Base-by-base conservation (phyloP, 192 early-diverging fungal genomes). In the Endogone sp. region DNA sequence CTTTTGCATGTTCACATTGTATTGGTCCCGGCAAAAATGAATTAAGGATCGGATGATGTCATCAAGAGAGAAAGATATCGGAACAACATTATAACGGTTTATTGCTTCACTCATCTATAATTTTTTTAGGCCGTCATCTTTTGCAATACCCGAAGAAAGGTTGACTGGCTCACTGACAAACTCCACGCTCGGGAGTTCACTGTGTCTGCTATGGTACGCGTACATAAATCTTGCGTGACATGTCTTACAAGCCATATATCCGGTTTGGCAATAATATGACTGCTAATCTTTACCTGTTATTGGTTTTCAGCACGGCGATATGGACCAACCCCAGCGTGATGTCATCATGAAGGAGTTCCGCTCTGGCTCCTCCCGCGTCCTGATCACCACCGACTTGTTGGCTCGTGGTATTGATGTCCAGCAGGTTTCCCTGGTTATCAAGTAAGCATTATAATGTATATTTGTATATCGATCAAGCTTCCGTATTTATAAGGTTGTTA, bases 391-490 rank as follows among this genome's bases (percentile, higher is more conserved):
- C 70, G 98, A 99, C 79, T 81, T 98, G 68, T 85, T 95, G 69
- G 97, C 96, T 62, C 94, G 95, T 89, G 97, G 97, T 91, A 98
- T 99, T 75, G 97, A 99, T 85, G 95, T 99, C 68, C 97, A 99
- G 83, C 98, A 98, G 84, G 95, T 99, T 31, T 99, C 97, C 61
- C 90, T 99, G 75, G 97, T 97, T 71, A 95, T 95, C 78, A 83
- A 83, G 71, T 72, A 66, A 72, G 64, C 60, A 6, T 16, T 25
- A 22, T 29, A 21, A 49, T 62, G 13, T 11, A 32, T 20, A 1
- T 32, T 60, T 21, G 21, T 13, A 29, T 32, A 16, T 21, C 24
- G 28, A 22, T 59, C 3, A 62, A 3, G 13, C 22, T 60, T 4
- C n/a, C 27, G 25, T 16, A 68, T 21, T 10, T 30, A 9, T 1